Conservation (phyloP, 441 rosid species). For the Erodium moschatum region DNA sequence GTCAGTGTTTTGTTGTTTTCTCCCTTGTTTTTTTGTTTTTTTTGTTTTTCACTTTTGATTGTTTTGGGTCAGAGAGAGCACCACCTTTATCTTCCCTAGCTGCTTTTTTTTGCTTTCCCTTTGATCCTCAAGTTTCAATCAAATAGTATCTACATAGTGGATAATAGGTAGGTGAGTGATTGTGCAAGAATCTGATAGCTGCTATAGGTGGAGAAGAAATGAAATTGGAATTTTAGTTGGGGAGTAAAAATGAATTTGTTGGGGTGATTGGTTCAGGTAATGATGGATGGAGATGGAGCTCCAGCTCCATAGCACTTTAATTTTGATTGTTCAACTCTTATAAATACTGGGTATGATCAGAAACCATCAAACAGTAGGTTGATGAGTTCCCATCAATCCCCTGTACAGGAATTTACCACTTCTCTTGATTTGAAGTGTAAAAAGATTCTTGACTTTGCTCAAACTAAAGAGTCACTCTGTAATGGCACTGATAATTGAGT, state of each 20-base stretch:
- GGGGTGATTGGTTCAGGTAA: background rate
- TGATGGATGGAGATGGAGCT: background rate
- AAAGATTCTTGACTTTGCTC: background rate
- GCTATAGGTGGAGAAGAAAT: background rate
- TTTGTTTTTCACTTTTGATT: background rate
- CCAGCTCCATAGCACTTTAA: background rate
- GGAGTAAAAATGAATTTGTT: background rate
- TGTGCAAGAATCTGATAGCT: background rate
- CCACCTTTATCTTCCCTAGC: too few relatives aligned
- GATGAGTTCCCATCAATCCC: background rate
- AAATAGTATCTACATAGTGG: background rate
- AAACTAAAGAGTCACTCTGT: background rate
- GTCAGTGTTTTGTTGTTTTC: constrained; percentile 27
- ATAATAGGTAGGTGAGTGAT: background rate
- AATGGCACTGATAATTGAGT: too few relatives aligned
- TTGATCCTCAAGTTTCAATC: background rate
- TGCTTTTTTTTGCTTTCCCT: background rate
- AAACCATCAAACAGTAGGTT: background rate
- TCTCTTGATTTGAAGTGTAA: background rate
- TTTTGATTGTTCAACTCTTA: background rate
- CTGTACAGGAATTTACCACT: background rate
- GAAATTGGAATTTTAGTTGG: background rate
- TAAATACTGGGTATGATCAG: background rate
- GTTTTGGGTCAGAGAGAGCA: background rate
- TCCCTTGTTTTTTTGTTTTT: background rate